A percentile compares a stretch with the other conserved stretches of the same genome.
Evolutionary conservation across 2,329 filamentous ascomycete species (phyloP).

Genomic region (Phyllosticta capitalensis): DNA sequence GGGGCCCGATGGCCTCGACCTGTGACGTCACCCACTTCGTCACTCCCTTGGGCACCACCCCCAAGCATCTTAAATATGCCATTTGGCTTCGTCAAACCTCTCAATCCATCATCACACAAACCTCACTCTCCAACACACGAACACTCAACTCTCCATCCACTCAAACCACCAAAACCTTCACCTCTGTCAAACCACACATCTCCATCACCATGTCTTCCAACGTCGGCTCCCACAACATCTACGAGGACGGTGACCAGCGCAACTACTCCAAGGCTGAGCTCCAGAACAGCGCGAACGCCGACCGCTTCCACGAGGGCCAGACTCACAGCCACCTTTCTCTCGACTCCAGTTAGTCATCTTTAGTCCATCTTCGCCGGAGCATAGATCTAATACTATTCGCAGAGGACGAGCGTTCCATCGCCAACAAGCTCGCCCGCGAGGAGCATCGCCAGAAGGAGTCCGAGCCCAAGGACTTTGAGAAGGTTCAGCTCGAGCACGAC

Average conservation of each 20-base stretch:
- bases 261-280: conserved; percentile 48
- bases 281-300: conserved; percentile 36
- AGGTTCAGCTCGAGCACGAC: conserved; percentile 44
- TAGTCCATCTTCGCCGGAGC: background rate
- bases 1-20: background rate
- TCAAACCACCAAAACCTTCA: background rate
- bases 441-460: conserved; percentile 41
- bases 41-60: background rate
- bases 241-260: conserved; percentile 70
- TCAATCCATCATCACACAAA: background rate
- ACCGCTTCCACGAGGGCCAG: conserved; percentile 64
- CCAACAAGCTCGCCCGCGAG: conserved; percentile 60
- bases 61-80: background rate
- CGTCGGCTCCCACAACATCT: conserved; percentile 57
- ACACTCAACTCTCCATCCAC: background rate
- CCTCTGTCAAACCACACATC: background rate
- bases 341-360: conserved; percentile 56
- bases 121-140: background rate
- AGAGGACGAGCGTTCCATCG: conserved; percentile 64
- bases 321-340: conserved; percentile 56
- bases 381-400: background rate
- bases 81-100: background rate
- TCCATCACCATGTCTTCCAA: conserved; percentile 45
- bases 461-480: conserved; percentile 28
- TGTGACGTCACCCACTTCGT: background rate